phyloP scores from a whole-genome alignment of 257 asterid genomes.

The Ligustrum vulgare region DNA sequence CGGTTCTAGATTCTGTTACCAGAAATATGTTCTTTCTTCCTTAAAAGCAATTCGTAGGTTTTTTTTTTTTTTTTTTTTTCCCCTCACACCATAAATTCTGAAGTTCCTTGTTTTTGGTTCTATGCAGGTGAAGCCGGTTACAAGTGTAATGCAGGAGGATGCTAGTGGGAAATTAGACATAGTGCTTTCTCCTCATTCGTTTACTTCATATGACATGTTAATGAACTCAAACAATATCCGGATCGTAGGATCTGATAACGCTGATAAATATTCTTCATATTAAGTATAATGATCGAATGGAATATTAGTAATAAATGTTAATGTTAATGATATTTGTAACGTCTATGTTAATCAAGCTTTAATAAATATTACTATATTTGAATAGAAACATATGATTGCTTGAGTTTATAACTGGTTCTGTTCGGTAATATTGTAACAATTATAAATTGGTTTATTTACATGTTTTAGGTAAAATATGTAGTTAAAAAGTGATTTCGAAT shows the following conservation, averaged over 20 bases:
- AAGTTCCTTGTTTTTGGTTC: conserved; percentile 5
- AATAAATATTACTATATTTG: no score
- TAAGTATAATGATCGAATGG: conserved; percentile 13
- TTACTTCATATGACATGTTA: conserved; percentile 53
- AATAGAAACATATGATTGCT: no score
- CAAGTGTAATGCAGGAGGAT: conserved; percentile 35
- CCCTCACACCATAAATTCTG: neutral
- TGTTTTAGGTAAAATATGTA: no score
- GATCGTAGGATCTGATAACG: conserved; percentile 37
- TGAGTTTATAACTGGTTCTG: no score
- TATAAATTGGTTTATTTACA: no score
- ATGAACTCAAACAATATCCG: conserved; percentile 24
- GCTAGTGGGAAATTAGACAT: conserved; percentile 56
- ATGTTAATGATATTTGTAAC: neutral
- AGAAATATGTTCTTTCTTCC: neutral
- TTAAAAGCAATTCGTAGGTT: neutral
- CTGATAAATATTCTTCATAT: conserved; percentile 35
- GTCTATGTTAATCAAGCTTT: neutral
- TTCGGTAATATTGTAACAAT: no score
- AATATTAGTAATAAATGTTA: neutral
- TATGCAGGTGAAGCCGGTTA: conserved; percentile 58
- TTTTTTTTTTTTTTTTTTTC: no score
- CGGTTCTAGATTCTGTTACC: no score
- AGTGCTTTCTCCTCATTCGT: conserved; percentile 50
- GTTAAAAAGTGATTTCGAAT: no score